Percentiles rank a stretch among this genome's conserved stretches.
Conservation (phyloP, 345 rosid genomes). For the Eucalyptus polyanthemos region DNA sequence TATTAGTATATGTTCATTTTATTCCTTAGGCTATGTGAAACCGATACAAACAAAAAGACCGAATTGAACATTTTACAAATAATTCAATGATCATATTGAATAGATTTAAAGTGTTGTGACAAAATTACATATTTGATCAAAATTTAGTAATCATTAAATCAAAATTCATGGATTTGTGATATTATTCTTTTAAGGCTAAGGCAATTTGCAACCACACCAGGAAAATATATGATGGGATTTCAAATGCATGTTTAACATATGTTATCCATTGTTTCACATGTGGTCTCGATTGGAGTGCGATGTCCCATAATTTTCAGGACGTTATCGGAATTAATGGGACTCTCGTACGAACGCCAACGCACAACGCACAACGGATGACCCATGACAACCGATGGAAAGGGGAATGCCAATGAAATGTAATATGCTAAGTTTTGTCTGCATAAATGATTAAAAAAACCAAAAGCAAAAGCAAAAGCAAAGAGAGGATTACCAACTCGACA, state of each 20-base stretch:
- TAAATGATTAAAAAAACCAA: too few relatives aligned
- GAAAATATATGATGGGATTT: background rate
- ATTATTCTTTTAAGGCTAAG: background rate
- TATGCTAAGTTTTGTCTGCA: too few relatives aligned
- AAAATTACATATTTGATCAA: too few relatives aligned
- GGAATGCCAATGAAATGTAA: background rate
- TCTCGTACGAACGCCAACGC: background rate
- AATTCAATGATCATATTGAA: background rate
- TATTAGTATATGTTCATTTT: too few relatives aligned
- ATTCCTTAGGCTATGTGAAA: background rate
- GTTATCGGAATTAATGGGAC: background rate
- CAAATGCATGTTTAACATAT: background rate
- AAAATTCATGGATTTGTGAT: too few relatives aligned
- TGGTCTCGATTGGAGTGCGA: background rate
- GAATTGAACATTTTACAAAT: background rate
- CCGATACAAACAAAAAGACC: fast-evolving
- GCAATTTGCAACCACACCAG: background rate
- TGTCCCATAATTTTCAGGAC: background rate
- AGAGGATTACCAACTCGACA: too few relatives aligned
- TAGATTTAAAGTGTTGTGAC: too few relatives aligned
- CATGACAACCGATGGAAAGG: background rate
- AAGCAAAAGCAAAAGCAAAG: too few relatives aligned
- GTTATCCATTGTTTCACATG: background rate
- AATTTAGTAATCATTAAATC: too few relatives aligned
- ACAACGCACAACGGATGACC: background rate